Conservation (phyloP, 2,329 filamentous ascomycete genomes). For the Chalaropsis thielavioides region DNA sequence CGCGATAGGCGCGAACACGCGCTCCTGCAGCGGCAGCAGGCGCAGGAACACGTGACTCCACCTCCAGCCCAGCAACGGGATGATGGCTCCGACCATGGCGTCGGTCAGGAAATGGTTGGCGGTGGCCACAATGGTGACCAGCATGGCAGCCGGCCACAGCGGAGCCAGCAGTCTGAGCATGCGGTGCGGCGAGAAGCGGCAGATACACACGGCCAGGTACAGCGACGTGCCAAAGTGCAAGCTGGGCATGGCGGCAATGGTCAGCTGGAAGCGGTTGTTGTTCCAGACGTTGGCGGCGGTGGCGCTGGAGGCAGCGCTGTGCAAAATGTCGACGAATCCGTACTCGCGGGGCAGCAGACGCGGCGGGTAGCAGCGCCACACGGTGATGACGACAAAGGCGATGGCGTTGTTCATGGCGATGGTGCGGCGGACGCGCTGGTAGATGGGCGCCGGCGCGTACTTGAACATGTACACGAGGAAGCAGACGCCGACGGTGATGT, state of each 20-base stretch:
- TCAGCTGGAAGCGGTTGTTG: conserved; percentile 33
- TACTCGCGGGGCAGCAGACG: conserved; percentile 33
- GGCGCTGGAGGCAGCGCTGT: conserved; percentile 22
- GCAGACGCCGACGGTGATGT: conserved; percentile 31
- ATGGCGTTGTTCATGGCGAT: conserved; percentile 35
- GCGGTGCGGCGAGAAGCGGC: conserved; percentile 29
- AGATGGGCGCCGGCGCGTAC: conserved; percentile 28
- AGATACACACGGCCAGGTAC: conserved; percentile 26
- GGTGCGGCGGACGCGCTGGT: conserved; percentile 31
- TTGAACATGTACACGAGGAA: conserved; percentile 37
- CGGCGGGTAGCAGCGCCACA: conserved; percentile 35
- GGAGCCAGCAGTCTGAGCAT: conserved; percentile 26
- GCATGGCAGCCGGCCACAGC: conserved; percentile 31
- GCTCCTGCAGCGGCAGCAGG: conserved; percentile 23
- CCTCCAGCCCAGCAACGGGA: conserved; percentile 27
- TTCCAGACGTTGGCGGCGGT: conserved; percentile 27
- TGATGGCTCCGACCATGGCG: conserved; percentile 25
- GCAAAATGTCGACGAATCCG: conserved; percentile 34
- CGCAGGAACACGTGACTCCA: conserved; percentile 22
- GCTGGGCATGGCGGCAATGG: conserved; percentile 36
- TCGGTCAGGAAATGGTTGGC: conserved; percentile 29
- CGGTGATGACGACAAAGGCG: conserved; percentile 33
- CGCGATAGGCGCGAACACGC: conserved; percentile 20
- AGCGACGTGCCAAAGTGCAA: conserved; percentile 32
- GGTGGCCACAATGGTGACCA: conserved; percentile 28